Evolutionary conservation across 345 rosid genomes (phyloP), one percentile per base, ranked within the genome.

Genomic region (Ceriops tagal): DNA sequence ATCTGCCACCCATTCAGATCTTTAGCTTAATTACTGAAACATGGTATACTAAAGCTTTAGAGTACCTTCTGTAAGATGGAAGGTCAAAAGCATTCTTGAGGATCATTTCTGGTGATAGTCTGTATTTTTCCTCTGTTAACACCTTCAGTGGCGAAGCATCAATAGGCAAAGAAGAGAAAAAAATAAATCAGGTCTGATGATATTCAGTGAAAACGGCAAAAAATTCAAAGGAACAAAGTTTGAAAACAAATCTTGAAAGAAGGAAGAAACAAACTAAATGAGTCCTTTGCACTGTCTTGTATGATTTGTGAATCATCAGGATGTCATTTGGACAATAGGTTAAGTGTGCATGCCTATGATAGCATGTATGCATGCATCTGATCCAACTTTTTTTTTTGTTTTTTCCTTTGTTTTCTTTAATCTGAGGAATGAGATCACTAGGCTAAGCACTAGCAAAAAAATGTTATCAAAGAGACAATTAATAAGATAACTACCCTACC

Each of bases 41-140:
- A 61, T 52, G 65, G 46, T 53, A 31, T 13, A 24, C 1, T 21
- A 27, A 55, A 53, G 35, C 65, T 34, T 56, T 68, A 49, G 62
- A 66, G 61, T 84, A 88, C 99, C 92, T 85, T 63, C 60, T 73
- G 78, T 59, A 74, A 69, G 92, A 92, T 65, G 89, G 88, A 71
- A 85, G 77, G 53, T 81, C 78, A 66, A 81, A 81, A 62, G 86
- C 88, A 78, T 72, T 75, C 77, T 86, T 79, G 71, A 86, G 75
- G 71, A 87, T 71, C 58, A 69, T 73, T 66, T 90, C 84, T 11
- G 73, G 74, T 65, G 82, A 77, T 46, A 81, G 70, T 67, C 79
- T 93, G 77, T 63, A 34, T 61, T 64, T 73, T 73, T 80, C 86
- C 63, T 77, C 75, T 64, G 77, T 74, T 39, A 78, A 59, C 67